A percentile compares a stretch with the other conserved stretches of the same genome.
Evolutionary conservation across 805 yeast genomes (phyloP).

Genomic region (Myxozyma nipponensis): DNA sequence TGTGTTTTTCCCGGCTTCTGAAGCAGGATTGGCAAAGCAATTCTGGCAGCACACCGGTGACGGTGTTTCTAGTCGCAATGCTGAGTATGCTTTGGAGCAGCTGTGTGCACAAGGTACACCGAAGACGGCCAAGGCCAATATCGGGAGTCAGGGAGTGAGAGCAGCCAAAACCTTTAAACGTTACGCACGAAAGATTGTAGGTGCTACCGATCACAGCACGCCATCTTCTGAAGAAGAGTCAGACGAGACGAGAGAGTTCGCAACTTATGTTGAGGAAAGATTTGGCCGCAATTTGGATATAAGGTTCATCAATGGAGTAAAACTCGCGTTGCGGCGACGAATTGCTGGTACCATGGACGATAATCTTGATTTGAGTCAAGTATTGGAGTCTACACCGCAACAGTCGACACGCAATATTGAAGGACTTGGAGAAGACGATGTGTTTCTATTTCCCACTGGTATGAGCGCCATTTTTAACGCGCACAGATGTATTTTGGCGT

Average conservation of each 20-base stretch:
- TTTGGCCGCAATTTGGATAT: slow-evolving; percentile 86
- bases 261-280: slow-evolving; percentile 62
- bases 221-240: slow-evolving; percentile 19
- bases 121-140: slow-evolving; percentile 7
- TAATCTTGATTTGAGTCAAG: slow-evolving; percentile 33
- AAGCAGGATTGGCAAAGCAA: slow-evolving; percentile 63
- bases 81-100: slow-evolving; percentile 67
- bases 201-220: background rate
- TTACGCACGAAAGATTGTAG: slow-evolving; percentile 19
- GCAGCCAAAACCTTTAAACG: slow-evolving; percentile 18
- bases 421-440: slow-evolving; percentile 55
- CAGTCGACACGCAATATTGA: slow-evolving; percentile 26
- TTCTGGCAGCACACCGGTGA: slow-evolving; percentile 99
- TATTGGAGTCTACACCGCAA: slow-evolving; percentile 15
- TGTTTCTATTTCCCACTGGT: slow-evolving; percentile 82
- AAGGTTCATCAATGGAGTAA: slow-evolving; percentile 70
- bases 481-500: slow-evolving; percentile 45
- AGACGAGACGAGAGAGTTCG: slow-evolving; percentile 24
- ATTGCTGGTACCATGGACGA: slow-evolving; percentile 62
- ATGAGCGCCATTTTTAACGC: slow-evolving; percentile 89
- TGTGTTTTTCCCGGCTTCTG: slow-evolving; percentile 67
- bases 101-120: background rate
- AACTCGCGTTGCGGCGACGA: slow-evolving; percentile 65
- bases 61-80: slow-evolving; percentile 87
- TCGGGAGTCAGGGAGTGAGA: slow-evolving; percentile 10